Conservation (phyloP, 345 rosid species). For the Eucalyptus brandiana region DNA sequence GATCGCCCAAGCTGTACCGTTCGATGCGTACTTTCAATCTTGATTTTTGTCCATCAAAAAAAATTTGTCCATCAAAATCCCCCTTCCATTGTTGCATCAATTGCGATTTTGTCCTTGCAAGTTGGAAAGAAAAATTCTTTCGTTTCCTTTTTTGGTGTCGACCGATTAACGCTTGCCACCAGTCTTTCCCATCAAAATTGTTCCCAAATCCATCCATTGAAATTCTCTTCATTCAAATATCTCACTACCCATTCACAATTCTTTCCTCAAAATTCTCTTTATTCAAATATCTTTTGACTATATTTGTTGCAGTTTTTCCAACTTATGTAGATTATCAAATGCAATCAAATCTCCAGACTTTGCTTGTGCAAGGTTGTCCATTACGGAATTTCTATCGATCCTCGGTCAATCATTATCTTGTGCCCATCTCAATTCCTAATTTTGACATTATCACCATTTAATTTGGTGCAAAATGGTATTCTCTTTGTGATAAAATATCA, state of each 20-base stretch:
- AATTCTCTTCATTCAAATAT: neutral
- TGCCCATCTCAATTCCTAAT: too few species aligned
- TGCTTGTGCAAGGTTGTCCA: too few species aligned
- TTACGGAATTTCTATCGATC: fast-evolving
- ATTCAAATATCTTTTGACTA: neutral
- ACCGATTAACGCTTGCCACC: neutral
- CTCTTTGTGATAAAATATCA: neutral
- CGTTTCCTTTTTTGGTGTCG: neutral
- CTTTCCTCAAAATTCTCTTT: neutral
- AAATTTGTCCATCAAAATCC: neutral
- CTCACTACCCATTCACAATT: neutral
- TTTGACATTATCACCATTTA: too few species aligned
- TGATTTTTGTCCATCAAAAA: neutral
- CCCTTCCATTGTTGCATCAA: neutral
- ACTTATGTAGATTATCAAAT: neutral
- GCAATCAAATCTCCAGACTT: too few species aligned
- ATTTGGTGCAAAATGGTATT: neutral
- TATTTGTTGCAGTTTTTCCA: neutral
- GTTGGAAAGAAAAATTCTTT: neutral
- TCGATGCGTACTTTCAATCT: neutral
- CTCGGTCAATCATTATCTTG: too few species aligned
- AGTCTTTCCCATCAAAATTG: neutral
- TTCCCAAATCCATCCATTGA: neutral
- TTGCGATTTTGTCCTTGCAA: neutral
- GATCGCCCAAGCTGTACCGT: neutral